Evolutionary conservation across 164 flowering plant genomes (phyloP).

Genomic region (Piper longum): DNA sequence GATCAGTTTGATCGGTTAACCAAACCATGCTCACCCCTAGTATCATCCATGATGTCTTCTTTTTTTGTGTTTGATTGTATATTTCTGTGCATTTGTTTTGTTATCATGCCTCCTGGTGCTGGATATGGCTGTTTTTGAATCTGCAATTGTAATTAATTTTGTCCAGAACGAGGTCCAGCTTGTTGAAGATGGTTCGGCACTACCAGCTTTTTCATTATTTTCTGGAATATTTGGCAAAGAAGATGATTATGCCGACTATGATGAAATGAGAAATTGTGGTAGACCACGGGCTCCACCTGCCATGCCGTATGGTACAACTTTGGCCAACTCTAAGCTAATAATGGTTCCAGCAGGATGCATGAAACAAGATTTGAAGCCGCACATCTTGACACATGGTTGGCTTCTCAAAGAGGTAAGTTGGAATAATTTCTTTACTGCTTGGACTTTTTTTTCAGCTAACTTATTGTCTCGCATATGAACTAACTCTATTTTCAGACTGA

Average conservation of each 20-base stretch:
- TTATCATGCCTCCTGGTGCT: no score
- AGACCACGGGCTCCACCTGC: slow-evolving; percentile 29
- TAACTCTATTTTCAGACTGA: no score
- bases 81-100: no score
- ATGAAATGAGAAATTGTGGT: slow-evolving; percentile 37
- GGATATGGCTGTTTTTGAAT: background rate
- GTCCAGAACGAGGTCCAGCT: slow-evolving; percentile 46
- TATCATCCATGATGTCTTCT: background rate
- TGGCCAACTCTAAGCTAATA: slow-evolving; percentile 34
- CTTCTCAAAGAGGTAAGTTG: slow-evolving; percentile 55
- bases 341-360: slow-evolving; percentile 1
- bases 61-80: no score
- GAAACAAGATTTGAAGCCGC: slow-evolving; percentile 58
- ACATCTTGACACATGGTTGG: slow-evolving; percentile 44
- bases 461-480: no score
- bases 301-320: slow-evolving; percentile 25
- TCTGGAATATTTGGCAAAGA: slow-evolving; percentile 63
- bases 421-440: background rate
- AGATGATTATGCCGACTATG: slow-evolving; percentile 80
- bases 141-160: background rate
- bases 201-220: slow-evolving; percentile 44
- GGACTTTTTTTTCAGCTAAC: background rate
- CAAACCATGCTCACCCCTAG: no score
- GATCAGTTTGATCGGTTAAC: no score
- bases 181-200: slow-evolving; percentile 68